Conservation (phyloP, 257 asterid genomes). For the Lithospermum erythrorhizon region DNA sequence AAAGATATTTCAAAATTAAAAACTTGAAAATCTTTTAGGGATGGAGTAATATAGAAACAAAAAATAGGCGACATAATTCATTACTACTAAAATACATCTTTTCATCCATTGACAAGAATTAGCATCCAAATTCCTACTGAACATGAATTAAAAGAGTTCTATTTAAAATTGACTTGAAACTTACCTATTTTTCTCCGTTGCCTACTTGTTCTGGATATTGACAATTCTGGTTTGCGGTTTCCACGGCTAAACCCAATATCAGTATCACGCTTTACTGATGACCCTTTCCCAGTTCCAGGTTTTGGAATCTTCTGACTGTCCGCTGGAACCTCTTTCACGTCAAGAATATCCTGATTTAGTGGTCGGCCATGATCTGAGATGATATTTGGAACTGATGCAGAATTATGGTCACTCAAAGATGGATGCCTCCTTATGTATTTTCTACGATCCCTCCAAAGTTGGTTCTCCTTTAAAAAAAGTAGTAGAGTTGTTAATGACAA, state of each 20-base stretch:
- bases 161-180: not conserved
- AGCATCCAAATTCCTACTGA: not conserved
- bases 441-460: conserved; percentile 88
- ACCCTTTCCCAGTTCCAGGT: conserved; percentile 65
- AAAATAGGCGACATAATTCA: too few species aligned
- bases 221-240: conserved; percentile 49
- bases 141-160: not conserved
- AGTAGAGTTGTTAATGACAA: conserved; percentile 15
- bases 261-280: conserved; percentile 52
- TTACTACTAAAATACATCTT: too few species aligned
- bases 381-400: conserved; percentile 31
- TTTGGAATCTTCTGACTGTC: conserved; percentile 69
- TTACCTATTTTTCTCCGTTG: conserved; percentile 66
- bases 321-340: conserved; percentile 57
- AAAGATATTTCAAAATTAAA: too few species aligned
- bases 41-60: too few species aligned
- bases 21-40: too few species aligned
- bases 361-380: conserved; percentile 45
- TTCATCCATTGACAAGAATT: too few species aligned
- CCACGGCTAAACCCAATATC: conserved; percentile 44
- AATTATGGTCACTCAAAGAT: conserved; percentile 51
- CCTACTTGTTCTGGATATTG: conserved; percentile 40
- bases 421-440: conserved; percentile 58
- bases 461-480: conserved; percentile 64
- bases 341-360: conserved; percentile 45